Conservation (phyloP, 306 rosid genomes). For the Vigna nakashimae region DNA sequence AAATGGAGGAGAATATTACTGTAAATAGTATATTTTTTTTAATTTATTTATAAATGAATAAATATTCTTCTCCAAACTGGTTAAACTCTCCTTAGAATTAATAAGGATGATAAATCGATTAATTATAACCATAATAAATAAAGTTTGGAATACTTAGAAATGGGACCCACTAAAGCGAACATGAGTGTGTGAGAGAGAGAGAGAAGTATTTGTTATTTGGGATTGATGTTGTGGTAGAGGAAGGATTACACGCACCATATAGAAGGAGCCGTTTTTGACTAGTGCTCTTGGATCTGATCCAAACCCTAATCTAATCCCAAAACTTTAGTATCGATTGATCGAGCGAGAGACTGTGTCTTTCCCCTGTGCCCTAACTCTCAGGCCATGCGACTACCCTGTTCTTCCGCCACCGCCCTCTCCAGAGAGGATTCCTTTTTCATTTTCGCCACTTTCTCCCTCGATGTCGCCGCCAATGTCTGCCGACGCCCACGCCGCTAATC, state of each 20-base stretch:
- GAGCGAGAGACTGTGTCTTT: background rate
- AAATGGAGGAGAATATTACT: too few relatives aligned
- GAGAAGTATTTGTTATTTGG: background rate
- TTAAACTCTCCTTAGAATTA: background rate
- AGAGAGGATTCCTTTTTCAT: constrained; percentile 62
- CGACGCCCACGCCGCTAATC: constrained; percentile 60
- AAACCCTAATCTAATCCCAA: constrained; percentile 16
- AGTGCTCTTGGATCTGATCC: background rate
- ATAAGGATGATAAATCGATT: too few relatives aligned
- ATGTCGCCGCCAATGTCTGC: constrained; percentile 54
- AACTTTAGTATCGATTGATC: background rate
- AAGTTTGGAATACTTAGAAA: background rate
- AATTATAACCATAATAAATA: background rate
- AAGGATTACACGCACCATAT: constrained; percentile 12
- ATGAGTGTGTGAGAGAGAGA: background rate
- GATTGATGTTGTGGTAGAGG: constrained; percentile 41
- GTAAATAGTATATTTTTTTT: too few relatives aligned
- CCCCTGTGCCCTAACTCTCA: constrained; percentile 15
- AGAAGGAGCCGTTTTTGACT: constrained; percentile 10
- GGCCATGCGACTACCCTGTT: constrained; percentile 89
- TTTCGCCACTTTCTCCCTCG: constrained; percentile 25
- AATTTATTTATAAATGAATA: too few relatives aligned
- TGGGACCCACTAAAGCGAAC: background rate
- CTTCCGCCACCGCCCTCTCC: constrained; percentile 63
- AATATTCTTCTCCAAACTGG: too few relatives aligned